Conservation (phyloP, 2,329 filamentous ascomycete genomes). For the Neophaeococcomyces aloes region DNA sequence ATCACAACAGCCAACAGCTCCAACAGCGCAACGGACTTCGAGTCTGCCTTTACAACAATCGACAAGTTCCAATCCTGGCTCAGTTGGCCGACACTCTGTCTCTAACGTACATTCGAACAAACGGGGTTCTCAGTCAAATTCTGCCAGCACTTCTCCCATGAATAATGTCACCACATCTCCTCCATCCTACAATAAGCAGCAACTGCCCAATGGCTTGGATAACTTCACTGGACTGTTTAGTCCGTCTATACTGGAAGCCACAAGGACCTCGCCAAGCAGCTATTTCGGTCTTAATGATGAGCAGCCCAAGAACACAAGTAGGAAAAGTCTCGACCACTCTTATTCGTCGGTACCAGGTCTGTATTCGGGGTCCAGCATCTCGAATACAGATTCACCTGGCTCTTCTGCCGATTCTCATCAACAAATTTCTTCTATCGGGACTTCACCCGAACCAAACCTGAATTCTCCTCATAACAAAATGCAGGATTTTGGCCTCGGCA, state of each 20-base stretch:
- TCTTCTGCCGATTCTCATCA: constrained; percentile 39
- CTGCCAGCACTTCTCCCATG: constrained; percentile 16
- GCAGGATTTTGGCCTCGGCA: constrained; percentile 25
- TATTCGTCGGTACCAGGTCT: constrained; percentile 17
- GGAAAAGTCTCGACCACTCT: constrained; percentile 28
- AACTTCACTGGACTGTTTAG: constrained; percentile 52
- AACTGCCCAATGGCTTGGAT: constrained; percentile 17
- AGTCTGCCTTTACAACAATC: neutral
- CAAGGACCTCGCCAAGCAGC: constrained; percentile 31
- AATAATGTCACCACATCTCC: constrained; percentile 16
- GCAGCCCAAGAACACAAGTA: constrained; percentile 7
- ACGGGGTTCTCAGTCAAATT: constrained; percentile 13
- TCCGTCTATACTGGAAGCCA: constrained; percentile 42
- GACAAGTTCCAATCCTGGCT: neutral
- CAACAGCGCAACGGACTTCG: neutral
- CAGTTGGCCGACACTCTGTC: constrained; percentile 1
- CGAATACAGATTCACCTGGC: constrained; percentile 37
- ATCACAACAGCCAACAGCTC: neutral
- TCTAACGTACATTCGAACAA: neutral
- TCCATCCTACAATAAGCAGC: constrained; percentile 12
- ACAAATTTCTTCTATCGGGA: constrained; percentile 39
- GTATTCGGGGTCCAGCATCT: constrained; percentile 26
- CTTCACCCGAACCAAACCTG: constrained; percentile 37
- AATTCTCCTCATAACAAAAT: constrained; percentile 33
- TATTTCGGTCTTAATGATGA: constrained; percentile 33